These are phyloP conservation scores for Colletotrichum destructivum DNA, from an alignment of 2,329 filamentous ascomycete genomes.

Conservation along the genomic window DNA sequence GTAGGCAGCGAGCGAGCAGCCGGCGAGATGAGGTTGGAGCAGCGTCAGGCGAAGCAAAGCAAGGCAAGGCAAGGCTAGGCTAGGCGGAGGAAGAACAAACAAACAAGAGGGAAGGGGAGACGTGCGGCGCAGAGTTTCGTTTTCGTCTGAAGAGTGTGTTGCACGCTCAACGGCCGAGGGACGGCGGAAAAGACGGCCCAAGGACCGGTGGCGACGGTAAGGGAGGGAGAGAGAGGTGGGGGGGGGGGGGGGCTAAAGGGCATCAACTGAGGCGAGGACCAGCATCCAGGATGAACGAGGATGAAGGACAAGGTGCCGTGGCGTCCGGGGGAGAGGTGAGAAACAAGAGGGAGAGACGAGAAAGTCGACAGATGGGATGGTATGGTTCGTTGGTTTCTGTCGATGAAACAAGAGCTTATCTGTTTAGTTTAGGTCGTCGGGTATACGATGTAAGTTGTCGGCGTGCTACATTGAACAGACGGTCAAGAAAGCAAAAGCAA, in stretches of 20 bases:
- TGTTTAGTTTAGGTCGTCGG: too few relatives aligned
- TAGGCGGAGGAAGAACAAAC: not conserved
- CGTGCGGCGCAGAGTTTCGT: constrained; percentile 41
- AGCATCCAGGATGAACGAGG: constrained; percentile 40
- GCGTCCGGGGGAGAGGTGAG: not conserved
- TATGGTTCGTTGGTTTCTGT: not conserved
- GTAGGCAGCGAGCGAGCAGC: constrained; percentile 9
- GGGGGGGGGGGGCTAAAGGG: not conserved
- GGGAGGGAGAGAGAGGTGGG: not conserved
- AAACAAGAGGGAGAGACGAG: constrained; percentile 14
- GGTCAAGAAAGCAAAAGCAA: too few relatives aligned
- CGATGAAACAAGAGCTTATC: too few relatives aligned
- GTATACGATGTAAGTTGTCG: too few relatives aligned
- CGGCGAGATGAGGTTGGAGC: constrained; percentile 17
- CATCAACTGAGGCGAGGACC: constrained; percentile 34
- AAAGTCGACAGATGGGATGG: not conserved
- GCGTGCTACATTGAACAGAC: too few relatives aligned
- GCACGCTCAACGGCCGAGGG: constrained; percentile 16
- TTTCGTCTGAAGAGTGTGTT: constrained; percentile 36
- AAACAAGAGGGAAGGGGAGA: constrained; percentile 31
- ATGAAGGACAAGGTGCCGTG: not conserved
- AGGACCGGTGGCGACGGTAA: constrained; percentile 32
- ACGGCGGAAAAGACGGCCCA: constrained; percentile 35
- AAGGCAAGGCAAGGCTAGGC: not conserved
- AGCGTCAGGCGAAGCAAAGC: constrained; percentile 4